Percentiles rank a stretch among this genome's conserved stretches.
These are phyloP conservation scores for Apophysomyces elegans DNA, from an alignment of 371 early-diverging fungal species.

Conservation along the genomic window DNA sequence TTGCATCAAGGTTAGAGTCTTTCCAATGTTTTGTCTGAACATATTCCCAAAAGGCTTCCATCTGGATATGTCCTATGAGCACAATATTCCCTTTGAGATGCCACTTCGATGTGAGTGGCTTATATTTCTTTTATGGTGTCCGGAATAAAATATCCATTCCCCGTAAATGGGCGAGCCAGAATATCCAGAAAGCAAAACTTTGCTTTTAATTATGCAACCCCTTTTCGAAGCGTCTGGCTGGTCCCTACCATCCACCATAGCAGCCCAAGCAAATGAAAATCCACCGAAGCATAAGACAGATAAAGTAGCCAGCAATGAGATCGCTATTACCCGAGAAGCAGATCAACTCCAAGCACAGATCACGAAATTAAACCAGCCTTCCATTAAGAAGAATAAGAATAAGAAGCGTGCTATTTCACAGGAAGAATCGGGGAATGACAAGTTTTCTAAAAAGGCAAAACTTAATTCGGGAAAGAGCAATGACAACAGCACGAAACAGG, in stretches of 20 bases:
- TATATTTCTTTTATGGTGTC: no score
- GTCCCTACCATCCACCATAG: constrained; percentile 39
- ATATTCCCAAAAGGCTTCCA: no score
- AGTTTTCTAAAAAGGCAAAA: not conserved
- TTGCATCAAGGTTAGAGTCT: no score
- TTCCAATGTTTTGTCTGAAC: no score
- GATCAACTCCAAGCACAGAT: constrained; percentile 40
- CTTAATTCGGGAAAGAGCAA: not conserved
- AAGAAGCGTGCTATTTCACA: constrained; percentile 11
- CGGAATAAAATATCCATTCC: no score
- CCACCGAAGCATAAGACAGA: constrained; percentile 14
- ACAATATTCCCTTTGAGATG: no score
- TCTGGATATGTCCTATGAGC: no score
- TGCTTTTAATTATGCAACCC: constrained; percentile 28
- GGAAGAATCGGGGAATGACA: not conserved
- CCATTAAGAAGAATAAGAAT: constrained; percentile 11
- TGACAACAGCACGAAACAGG: constrained; percentile 1
- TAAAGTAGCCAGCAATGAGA: constrained; percentile 17
- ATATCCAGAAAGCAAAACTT: not conserved
- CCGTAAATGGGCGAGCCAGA: no score
- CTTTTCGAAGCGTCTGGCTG: constrained; percentile 47
- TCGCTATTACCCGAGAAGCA: constrained; percentile 28
- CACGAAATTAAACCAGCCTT: constrained; percentile 18
- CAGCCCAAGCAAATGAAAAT: constrained; percentile 19
- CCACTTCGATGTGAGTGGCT: no score